Percentiles rank a stretch among this genome's conserved stretches.
Evolutionary conservation across 257 asterid species (phyloP).

Genomic region (Primulina eburnea): DNA sequence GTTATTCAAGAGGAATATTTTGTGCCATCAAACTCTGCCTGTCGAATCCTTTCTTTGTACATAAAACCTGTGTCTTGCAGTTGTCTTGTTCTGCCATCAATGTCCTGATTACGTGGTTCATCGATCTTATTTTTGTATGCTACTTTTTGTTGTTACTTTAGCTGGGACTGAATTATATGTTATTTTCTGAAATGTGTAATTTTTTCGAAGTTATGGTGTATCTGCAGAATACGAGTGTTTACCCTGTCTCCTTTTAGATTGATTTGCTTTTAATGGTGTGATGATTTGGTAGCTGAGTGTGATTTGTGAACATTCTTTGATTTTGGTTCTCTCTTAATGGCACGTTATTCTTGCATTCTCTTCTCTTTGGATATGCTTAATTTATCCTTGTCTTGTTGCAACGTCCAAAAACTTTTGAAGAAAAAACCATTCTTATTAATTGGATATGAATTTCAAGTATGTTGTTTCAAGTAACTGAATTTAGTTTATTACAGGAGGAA

Average conservation of each 20-base stretch:
- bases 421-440: neutral
- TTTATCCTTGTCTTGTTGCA: neutral
- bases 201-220: neutral
- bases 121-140: neutral
- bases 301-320: neutral
- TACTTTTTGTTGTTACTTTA: neutral
- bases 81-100: neutral
- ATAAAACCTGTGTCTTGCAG: neutral
- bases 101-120: neutral
- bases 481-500: slow-evolving; percentile 57
- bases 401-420: neutral
- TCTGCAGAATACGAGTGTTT: neutral
- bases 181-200: neutral
- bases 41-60: neutral
- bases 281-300: neutral
- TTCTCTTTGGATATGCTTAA: neutral
- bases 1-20: neutral
- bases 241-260: neutral
- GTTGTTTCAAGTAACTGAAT: neutral
- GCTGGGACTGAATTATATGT: neutral
- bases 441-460: neutral
- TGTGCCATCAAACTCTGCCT: neutral
- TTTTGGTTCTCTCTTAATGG: too few relatives aligned
- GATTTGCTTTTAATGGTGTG: neutral
- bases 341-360: neutral